Conservation (phyloP, 257 asterid genomes). For the Solanum chiquidenum region DNA sequence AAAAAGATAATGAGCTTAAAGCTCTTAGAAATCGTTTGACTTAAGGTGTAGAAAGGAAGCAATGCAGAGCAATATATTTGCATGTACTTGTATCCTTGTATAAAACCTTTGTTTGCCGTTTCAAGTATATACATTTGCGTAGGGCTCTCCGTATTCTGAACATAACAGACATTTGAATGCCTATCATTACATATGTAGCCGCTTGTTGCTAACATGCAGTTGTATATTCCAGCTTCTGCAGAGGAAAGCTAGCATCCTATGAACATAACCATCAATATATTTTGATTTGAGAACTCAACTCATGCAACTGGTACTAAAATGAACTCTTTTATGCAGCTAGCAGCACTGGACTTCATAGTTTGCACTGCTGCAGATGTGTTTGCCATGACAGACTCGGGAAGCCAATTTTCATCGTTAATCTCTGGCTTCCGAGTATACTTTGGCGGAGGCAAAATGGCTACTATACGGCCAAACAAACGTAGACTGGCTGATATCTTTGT, state of each 20-base stretch:
- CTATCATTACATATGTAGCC: neutral
- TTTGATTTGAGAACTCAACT: neutral
- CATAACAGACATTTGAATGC: neutral
- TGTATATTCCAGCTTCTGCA: neutral
- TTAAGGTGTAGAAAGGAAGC: neutral
- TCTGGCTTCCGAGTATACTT: constrained; percentile 86
- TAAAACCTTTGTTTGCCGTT: neutral
- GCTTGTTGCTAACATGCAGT: neutral
- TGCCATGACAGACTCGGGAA: constrained; percentile 98
- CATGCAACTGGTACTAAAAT: neutral
- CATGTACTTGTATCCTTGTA: neutral
- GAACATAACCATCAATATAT: neutral
- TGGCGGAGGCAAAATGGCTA: constrained; percentile 82
- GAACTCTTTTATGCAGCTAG: constrained; percentile 51
- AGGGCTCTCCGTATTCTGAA: neutral
- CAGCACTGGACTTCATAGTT: constrained; percentile 87
- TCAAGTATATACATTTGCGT: neutral
- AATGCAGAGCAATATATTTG: neutral
- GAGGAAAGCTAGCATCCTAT: neutral
- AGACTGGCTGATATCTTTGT: constrained; percentile 84
- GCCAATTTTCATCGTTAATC: constrained; percentile 85
- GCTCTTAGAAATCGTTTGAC: neutral
- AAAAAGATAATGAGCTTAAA: neutral
- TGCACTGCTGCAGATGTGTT: constrained; percentile 88
- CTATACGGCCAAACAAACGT: constrained; percentile 96